phyloP scores from a whole-genome alignment of 148 eudicot genomes.

The Silene uniflora region DNA sequence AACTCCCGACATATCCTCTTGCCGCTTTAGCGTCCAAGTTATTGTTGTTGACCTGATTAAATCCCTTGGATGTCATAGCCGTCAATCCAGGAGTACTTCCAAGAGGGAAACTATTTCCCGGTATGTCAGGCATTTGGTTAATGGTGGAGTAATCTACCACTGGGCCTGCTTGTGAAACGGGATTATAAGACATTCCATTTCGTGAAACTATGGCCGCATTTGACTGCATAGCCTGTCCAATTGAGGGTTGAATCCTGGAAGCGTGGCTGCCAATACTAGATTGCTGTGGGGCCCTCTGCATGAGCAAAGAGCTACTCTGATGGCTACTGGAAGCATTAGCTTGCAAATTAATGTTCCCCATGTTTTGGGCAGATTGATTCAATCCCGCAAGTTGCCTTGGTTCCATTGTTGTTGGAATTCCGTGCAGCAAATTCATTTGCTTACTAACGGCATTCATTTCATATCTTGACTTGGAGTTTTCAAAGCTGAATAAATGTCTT shows the following conservation, averaged over 20 bases:
- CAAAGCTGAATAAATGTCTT: slow-evolving; percentile 74
- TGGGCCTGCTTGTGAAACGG: slow-evolving; percentile 16
- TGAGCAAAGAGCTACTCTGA: slow-evolving; percentile 39
- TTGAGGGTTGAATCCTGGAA: slow-evolving; percentile 39
- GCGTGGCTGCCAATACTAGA: slow-evolving; percentile 39
- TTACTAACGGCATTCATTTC: slow-evolving; percentile 37
- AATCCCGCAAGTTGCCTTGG: slow-evolving; percentile 60
- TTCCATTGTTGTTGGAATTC: slow-evolving; percentile 81
- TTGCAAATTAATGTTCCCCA: slow-evolving; percentile 44
- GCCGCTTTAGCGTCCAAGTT: slow-evolving; percentile 44
- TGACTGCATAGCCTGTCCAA: slow-evolving; percentile 40
- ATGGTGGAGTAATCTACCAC: slow-evolving; percentile 44
- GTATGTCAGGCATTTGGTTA: slow-evolving; percentile 20
- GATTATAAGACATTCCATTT: slow-evolving; percentile 23
- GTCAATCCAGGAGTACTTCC: slow-evolving; percentile 45
- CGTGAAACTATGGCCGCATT: slow-evolving; percentile 36
- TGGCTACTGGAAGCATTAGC: slow-evolving; percentile 31
- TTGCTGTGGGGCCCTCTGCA: slow-evolving; percentile 55
- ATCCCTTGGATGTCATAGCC: slow-evolving; percentile 34
- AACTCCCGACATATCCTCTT: slow-evolving; percentile 44
- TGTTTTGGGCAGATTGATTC: slow-evolving; percentile 44
- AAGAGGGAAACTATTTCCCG: slow-evolving; percentile 44
- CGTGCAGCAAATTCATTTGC: slow-evolving; percentile 77
- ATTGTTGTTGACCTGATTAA: slow-evolving; percentile 46
- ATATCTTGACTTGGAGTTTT: slow-evolving; percentile 49